phyloP scores from a whole-genome alignment of 2,329 filamentous ascomycete species.

The Tolypocladium inflatum region DNA sequence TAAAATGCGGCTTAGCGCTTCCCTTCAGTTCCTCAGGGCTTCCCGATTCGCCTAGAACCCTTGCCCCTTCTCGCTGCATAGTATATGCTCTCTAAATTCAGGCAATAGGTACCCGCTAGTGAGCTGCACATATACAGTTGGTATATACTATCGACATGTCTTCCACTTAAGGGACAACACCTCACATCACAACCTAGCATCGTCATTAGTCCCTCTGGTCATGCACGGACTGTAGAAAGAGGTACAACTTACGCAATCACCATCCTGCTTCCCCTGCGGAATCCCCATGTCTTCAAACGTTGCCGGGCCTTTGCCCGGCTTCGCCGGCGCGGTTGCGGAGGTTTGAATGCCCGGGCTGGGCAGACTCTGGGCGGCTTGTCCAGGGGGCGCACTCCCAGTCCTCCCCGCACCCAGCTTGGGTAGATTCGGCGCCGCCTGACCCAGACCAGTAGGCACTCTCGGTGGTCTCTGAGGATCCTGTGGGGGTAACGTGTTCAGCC shows the following conservation, averaged over 20 bases:
- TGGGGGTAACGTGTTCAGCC: constrained; percentile 21
- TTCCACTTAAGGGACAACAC: neutral
- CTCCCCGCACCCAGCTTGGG: constrained; percentile 17
- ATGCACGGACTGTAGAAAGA: neutral
- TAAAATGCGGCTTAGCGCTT: neutral
- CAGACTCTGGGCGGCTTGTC: constrained; percentile 10
- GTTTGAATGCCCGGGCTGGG: constrained; percentile 17
- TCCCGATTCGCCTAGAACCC: neutral
- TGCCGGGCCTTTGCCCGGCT: constrained; percentile 66
- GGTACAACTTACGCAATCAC: constrained; percentile 67
- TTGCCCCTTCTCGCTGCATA: neutral
- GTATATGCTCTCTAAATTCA: neutral
- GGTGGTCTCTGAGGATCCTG: constrained; percentile 10
- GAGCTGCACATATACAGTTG: neutral
- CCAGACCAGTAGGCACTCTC: constrained; percentile 10
- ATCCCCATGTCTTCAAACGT: constrained; percentile 99
- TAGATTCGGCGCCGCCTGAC: constrained; percentile 8
- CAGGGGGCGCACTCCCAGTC: constrained; percentile 28
- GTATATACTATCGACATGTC: neutral
- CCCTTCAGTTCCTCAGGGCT: neutral
- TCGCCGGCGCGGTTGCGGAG: constrained; percentile 20
- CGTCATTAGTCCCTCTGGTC: neutral
- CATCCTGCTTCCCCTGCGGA: constrained; percentile 70
- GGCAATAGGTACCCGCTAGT: neutral
- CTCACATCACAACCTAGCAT: constrained; percentile 17